phyloP scores from a whole-genome alignment of 441 rosid species.

The Erodium texanum region DNA sequence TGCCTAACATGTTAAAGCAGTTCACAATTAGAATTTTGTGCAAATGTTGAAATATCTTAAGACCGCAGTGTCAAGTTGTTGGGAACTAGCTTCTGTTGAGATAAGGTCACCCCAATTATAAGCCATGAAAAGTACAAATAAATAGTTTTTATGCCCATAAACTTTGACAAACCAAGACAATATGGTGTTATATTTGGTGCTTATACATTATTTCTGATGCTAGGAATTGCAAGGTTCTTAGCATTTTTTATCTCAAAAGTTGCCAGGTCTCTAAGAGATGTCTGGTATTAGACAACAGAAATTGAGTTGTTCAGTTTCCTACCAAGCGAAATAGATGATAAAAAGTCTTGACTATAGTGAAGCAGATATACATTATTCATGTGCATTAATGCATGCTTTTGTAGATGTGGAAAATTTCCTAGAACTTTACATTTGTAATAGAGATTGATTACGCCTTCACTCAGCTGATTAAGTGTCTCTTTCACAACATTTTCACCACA shows the following conservation, averaged over 20 bases:
- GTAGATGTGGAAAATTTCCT: no score
- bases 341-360: no score
- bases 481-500: slow-evolving; percentile 70
- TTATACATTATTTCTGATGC: slow-evolving; percentile 86
- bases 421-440: slow-evolving; percentile 19
- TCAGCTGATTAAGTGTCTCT: slow-evolving; percentile 60
- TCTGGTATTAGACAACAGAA: slow-evolving; percentile 28
- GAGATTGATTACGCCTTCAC: slow-evolving; percentile 58
- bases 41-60: neutral
- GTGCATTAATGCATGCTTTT: slow-evolving; percentile 16
- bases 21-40: no score
- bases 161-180: neutral
- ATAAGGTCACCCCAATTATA: no score
- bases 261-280: slow-evolving; percentile 71
- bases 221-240: slow-evolving; percentile 81
- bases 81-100: no score
- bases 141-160: neutral
- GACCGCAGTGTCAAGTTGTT: no score
- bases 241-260: slow-evolving; percentile 74
- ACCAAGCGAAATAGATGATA: no score
- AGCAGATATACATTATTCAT: slow-evolving; percentile 3
- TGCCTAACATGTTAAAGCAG: slow-evolving; percentile 3
- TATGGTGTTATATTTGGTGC: slow-evolving; percentile 19
- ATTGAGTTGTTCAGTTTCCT: neutral
- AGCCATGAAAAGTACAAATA: no score